These are phyloP conservation scores for Skeletonema marinoi DNA, from an alignment of 108 stramenopile genomes.

Conservation along the genomic window DNA sequence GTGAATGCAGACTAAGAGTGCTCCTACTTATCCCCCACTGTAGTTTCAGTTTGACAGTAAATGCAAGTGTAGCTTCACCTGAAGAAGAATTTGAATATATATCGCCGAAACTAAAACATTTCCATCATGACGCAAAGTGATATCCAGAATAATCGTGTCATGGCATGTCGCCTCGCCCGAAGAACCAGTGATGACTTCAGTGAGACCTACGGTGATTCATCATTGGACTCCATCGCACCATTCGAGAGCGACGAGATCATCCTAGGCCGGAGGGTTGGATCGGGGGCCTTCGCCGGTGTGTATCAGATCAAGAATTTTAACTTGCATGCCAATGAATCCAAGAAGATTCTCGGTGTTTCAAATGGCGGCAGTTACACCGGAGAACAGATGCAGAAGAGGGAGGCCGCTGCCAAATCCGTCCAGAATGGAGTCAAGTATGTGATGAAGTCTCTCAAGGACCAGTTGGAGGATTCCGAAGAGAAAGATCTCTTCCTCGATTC, in stretches of 20 bases:
- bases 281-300: not conserved
- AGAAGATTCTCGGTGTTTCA: not conserved
- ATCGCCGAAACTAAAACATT: too few species aligned
- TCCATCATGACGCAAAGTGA: too few species aligned
- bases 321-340: not conserved
- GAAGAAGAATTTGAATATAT: too few species aligned
- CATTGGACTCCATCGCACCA: not conserved
- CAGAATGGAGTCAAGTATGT: not conserved
- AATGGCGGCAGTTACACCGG: not conserved
- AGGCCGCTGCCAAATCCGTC: not conserved
- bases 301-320: not conserved
- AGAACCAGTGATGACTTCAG: not conserved
- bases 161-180: not conserved
- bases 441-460: not conserved
- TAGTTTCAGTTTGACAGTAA: too few species aligned
- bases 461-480: not conserved
- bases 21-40: too few species aligned
- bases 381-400: not conserved
- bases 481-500: slow-evolving; percentile 21
- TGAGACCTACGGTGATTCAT: not conserved
- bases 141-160: too few species aligned
- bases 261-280: not conserved
- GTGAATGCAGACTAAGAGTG: too few species aligned
- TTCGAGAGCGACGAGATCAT: not conserved
- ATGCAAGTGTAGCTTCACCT: too few species aligned